Base-by-base conservation (phyloP, 192 early-diverging fungal species). In the Podila clonocystis region DNA sequence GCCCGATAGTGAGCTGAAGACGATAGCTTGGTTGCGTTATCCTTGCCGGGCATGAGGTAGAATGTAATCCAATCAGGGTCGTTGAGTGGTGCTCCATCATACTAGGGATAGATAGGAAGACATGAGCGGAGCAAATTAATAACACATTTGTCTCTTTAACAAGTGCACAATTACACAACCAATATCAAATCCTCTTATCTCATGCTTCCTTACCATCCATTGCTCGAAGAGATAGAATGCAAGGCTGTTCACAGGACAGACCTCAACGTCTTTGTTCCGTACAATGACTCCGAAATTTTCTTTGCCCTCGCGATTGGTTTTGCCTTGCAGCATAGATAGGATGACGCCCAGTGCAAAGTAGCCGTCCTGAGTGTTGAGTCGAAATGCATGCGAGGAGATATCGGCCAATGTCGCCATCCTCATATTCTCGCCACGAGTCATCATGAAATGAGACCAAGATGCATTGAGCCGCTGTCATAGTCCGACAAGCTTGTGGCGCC, bases 191-290 rank as follows among this genome's bases (percentile, higher is more conserved):
- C n/a, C n/a, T n/a, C n/a, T n/a, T n/a, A n/a, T n/a, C n/a, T n/a
- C n/a, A n/a, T n/a, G n/a, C n/a, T n/a, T n/a, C n/a, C 45, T 36
- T 72, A 72, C 70, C 61, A 5, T 28, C 70, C 70, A 72, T 45
- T 64, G 45, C 36, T 52, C 70, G 24, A 72, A 38, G 50, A 72
- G 28, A 24, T 64, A 72, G 31, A 72, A 41, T 1, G 62, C 70
- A 9, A 72, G 38, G 4, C 50, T 33, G 5, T 62, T 62, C 11
- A 72, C 36, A 64, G 70, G 70, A 15, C 70, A 72, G 17, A 64
- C 41, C 62, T 72, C 34, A 0, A 72, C 36, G 24, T 72, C 70
- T 13, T 72, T 70, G 59, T 70, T 70, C 29, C 68, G 7, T 12
- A 70, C 60, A 33, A 70, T 31, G 9, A 62, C 28, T 2, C 59